Evolutionary conservation across 2,329 filamentous ascomycete genomes (phyloP), one percentile per base, ranked within the genome.

Genomic region (Fusarium odoratissimum): DNA sequence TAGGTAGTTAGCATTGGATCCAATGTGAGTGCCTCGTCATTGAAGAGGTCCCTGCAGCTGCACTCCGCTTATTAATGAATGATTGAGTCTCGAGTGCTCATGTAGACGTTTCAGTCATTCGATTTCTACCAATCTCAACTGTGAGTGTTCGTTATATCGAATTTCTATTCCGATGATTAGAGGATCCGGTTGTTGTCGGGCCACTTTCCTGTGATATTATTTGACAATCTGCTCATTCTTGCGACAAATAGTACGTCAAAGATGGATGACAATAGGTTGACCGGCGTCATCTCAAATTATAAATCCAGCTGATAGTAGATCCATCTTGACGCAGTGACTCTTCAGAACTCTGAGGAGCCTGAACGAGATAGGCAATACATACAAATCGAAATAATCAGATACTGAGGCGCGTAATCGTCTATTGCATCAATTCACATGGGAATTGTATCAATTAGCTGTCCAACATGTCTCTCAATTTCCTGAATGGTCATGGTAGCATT

Each of bases 341-440:
- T 21, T 69, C 52, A 54, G 64, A 68, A 37, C 41, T 69, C 64
- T 64, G 58, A 69, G 46, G 44, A 31, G 30, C 25, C 10, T 25
- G 28, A 6, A 8, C 28, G 35, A 23, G 28, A 33, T 55, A 6
- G 25, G 14, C 41, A 28, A 48, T 35, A 10, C 4, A 16, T 16
- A 16, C 21, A 46, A 23, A 23, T 17, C 31, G 28, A 42, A n/a
- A 25, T 19, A 37, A 31, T 48, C 8, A 31, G n/a, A 28, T 41
- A 31, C n/a, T n/a, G 14, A 37, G 13, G 41, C 6, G 16, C 23
- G 7, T 19, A 25, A 21, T 33, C 19, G 10, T 28, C 17, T 23
- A 23, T 44, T 44, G 30, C 25, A 44, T 37, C 19, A 23, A 35
- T 30, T 56, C 23, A 25, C 23, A 23, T 55, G 21, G 21, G 13